Evolutionary conservation across 495 filamentous ascomycete species (phyloP), one percentile per base, ranked within the genome.

Genomic region (Xylaria sp.): DNA sequence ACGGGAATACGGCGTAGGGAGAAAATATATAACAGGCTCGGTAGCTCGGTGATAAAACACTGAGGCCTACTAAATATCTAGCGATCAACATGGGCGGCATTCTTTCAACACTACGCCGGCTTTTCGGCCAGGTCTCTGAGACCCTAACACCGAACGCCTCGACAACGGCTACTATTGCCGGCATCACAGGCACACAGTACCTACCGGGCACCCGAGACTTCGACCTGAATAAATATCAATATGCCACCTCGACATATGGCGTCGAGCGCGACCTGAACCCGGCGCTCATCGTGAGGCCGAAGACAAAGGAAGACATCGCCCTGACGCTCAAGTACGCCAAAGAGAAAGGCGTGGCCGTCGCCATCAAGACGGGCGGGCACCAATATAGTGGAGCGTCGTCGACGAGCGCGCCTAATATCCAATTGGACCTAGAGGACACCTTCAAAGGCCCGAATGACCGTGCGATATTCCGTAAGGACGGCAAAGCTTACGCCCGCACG

Each of bases 351-450:
- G 69, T 80, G n/a, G 79, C 80, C 4, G 75, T 83, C 6, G 80
- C 81, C 44, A 79, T 82, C 67, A 76, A 74, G 58, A 83, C 77
- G 5, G 81, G 81, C 19, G 80, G 81, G 31, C 81, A 83, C 61
- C 79, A 82, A 57, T 83, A 83, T 48, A 81, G 78, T 61, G 81
- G 80, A 29, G 80, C 81, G 31, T 82, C 76, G 0, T 83, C 81
- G 1, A 81, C 81, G 2, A 72, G 70, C 35, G 76, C 73, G 14
- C 75, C 76, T 3, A 81, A 81, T 52, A 82, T 83, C 31, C 80
- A 80, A 26, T 44, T 83, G 9, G 78, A 83, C 57, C 74, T 83
- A 2, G 71, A 74, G 31, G 68, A 72, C 21, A 81, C 74, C 19
- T 83, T 81, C 68, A 73, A 72, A 74, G 73, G 75, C 0, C 33